Base-by-base conservation (phyloP, 2,329 filamentous ascomycete species). In the Aspergillus quadrilineatus region DNA sequence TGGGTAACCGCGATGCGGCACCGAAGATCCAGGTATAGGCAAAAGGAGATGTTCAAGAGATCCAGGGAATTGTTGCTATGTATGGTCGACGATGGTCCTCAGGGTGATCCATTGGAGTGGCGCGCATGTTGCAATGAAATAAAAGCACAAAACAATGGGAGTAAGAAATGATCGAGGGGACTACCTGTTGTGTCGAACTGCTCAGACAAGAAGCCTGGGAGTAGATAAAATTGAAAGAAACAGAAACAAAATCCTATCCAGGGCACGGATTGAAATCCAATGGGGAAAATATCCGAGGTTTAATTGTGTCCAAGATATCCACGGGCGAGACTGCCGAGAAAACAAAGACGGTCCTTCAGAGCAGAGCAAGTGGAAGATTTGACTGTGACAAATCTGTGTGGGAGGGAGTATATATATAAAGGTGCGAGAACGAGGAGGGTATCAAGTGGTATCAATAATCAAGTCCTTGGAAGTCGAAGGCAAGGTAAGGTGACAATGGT, bases 131-230 rank as follows among this genome's bases (percentile, higher is more conserved):
- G 32, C n/a, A 54, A 55, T 53, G 8, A 56, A 46, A 58, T 54
- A 57, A 58, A 63, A 45, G 61, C 61, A 62, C 61, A 61, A 60
- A 56, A 42, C 45, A 66, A 57, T 60, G 48, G 50, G 56, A 56
- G 67, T 67, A 61, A 62, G 66, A 70, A 72, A 66, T 62, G 41
- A 64, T 68, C 63, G 67, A 66, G 72, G 73, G 69, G 64, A 69
- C 75, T 77, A 77, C 75, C 75, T 77, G 72, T 68, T 70, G 55
- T 68, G 65, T 67, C 61, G 64, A 60, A 51, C 60, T 60, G 64
- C 60, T 63, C 65, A 64, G 59, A 64, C 64, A 14, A 37, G 49
- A 60, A 58, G 61, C 61, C 61, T 61, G 60, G 62, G 60, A 60
- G 49, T 60, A 60, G 65, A 42, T 32, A 66, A 58, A 73, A 66